Percentiles rank a stretch among this genome's conserved stretches.
Conservation (phyloP, 2,329 filamentous ascomycete genomes). For the Zasmidium cellare region DNA sequence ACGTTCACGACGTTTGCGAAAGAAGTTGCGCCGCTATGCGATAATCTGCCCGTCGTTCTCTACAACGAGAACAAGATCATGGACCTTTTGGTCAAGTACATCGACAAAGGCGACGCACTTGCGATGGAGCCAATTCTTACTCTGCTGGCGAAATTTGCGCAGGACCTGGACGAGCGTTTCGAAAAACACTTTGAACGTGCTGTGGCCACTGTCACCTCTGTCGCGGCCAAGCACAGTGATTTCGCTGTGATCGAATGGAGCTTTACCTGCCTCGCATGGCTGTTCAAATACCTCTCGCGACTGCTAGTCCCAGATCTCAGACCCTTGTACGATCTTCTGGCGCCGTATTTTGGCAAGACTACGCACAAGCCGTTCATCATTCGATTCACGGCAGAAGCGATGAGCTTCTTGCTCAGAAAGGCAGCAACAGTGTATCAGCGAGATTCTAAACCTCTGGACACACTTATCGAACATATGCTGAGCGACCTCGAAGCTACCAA, state of each 20-base stretch:
- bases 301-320: slow-evolving; percentile 81
- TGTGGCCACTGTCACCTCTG: slow-evolving; percentile 71
- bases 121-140: slow-evolving; percentile 83
- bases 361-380: slow-evolving; percentile 83
- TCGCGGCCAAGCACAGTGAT: slow-evolving; percentile 75
- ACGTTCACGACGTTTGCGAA: slow-evolving; percentile 76
- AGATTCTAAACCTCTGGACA: slow-evolving; percentile 65
- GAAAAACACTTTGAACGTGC: slow-evolving; percentile 82
- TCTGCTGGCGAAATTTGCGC: slow-evolving; percentile 90
- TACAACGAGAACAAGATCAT: slow-evolving; percentile 88
- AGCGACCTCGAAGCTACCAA: slow-evolving; percentile 58
- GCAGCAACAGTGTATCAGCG: slow-evolving; percentile 75
- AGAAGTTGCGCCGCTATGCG: slow-evolving; percentile 74
- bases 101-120: slow-evolving; percentile 74
- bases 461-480: slow-evolving; percentile 71
- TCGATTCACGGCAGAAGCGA: slow-evolving; percentile 88
- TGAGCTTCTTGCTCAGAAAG: slow-evolving; percentile 92
- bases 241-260: slow-evolving; percentile 92
- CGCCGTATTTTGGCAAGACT: slow-evolving; percentile 78
- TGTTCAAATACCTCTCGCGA: slow-evolving; percentile 95
- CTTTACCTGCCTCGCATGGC: slow-evolving; percentile 87
- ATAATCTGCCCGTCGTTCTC: slow-evolving; percentile 87
- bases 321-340: slow-evolving; percentile 80
- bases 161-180: slow-evolving; percentile 83
- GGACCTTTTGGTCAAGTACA: slow-evolving; percentile 71